Conservation (phyloP, 129 eudicot genomes). For the Artemisia argyi region DNA sequence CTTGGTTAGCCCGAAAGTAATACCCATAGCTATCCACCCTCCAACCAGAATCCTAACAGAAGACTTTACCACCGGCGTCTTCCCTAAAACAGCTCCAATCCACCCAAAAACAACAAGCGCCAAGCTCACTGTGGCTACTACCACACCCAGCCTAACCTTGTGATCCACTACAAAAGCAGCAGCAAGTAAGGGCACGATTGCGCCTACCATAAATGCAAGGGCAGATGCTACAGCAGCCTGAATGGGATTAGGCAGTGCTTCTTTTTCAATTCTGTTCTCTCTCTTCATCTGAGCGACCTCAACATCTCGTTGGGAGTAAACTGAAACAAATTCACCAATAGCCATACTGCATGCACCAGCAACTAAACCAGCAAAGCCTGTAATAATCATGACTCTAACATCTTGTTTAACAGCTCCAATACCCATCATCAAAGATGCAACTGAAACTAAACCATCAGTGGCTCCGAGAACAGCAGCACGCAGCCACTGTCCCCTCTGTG, state of each 20-base stretch:
- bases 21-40: slow-evolving; percentile 45
- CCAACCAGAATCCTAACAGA: slow-evolving; percentile 40
- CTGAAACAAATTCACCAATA: slow-evolving; percentile 35
- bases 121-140: slow-evolving; percentile 39
- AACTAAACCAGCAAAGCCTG: slow-evolving; percentile 43
- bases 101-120: slow-evolving; percentile 35
- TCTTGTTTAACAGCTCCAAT: slow-evolving; percentile 40
- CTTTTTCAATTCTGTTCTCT: slow-evolving; percentile 27
- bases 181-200: slow-evolving; percentile 45
- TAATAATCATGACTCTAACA: slow-evolving; percentile 35
- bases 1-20: slow-evolving; percentile 39
- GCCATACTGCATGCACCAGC: slow-evolving; percentile 44
- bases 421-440: slow-evolving; percentile 38
- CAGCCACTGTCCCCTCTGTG: slow-evolving; percentile 44
- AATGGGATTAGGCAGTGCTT: slow-evolving; percentile 40
- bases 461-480: slow-evolving; percentile 42
- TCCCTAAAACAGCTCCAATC: slow-evolving; percentile 31
- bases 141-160: slow-evolving; percentile 42
- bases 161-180: slow-evolving; percentile 44
- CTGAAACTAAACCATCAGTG: slow-evolving; percentile 38
- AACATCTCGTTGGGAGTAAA: slow-evolving; percentile 29
- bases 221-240: slow-evolving; percentile 56
- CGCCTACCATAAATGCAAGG: slow-evolving; percentile 51
- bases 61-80: slow-evolving; percentile 28
- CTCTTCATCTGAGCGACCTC: slow-evolving; percentile 33